Percentiles rank a stretch among this genome's conserved stretches.
phyloP scores from a whole-genome alignment of 2,329 filamentous ascomycete species.

The Furcasterigmium sp. region DNA sequence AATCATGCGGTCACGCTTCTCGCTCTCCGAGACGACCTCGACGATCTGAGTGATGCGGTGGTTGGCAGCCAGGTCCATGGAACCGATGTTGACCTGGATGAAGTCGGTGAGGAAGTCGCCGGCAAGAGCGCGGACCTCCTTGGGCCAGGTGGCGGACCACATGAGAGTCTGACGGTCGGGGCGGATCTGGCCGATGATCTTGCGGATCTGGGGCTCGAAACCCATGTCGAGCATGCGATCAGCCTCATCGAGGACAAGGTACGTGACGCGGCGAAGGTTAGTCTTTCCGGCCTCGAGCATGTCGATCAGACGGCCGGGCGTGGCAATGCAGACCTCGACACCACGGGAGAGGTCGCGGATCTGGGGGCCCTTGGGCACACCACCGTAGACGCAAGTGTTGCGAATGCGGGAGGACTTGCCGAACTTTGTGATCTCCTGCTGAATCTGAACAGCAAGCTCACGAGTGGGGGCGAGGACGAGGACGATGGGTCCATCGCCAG shows the following conservation, averaged over 20 bases:
- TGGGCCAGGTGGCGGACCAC: conserved; percentile 99
- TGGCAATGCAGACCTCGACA: conserved; percentile 98
- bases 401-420: conserved; percentile 96
- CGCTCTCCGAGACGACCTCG: conserved; percentile 90
- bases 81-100: conserved; percentile 98
- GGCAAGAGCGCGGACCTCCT: conserved; percentile 91
- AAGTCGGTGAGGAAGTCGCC: conserved; percentile 90
- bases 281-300: conserved; percentile 98
- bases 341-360: conserved; percentile 92
- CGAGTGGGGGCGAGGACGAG: conserved; percentile 93
- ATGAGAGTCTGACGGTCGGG: conserved; percentile 98
- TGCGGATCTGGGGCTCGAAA: conserved; percentile 99
- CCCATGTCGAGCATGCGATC: conserved; percentile 99
- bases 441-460: conserved; percentile 97
- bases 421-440: conserved; percentile 97
- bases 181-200: conserved; percentile 96
- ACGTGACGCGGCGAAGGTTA: conserved; percentile 95
- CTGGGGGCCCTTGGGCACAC: conserved; percentile 95
- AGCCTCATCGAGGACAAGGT: conserved; percentile 96
- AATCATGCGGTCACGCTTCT: conserved; percentile 97
- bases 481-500: conserved; percentile 93
- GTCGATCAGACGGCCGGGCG: conserved; percentile 94
- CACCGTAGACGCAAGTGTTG: conserved; percentile 98
- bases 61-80: conserved; percentile 92
- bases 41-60: conserved; percentile 97